Percentiles rank a stretch among this genome's conserved stretches.
phyloP scores from a whole-genome alignment of 1,284 basidiomycete genomes.

The Ceratorhiza oryzae-sativae region DNA sequence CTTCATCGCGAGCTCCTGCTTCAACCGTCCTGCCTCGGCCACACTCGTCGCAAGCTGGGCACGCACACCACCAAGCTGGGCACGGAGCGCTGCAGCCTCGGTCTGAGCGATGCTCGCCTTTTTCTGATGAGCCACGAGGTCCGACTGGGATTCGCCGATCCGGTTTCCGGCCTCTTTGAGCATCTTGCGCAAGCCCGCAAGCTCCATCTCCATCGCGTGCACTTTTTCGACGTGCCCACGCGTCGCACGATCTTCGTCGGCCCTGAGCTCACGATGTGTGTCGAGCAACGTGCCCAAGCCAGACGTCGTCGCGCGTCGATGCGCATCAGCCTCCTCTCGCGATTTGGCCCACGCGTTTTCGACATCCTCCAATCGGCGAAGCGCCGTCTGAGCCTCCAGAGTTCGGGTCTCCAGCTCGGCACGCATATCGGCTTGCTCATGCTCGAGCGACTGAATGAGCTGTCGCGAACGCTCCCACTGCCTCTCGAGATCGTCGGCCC shows the following conservation, averaged over 20 bases:
- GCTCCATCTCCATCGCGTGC: conserved; percentile 79
- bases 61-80: conserved; percentile 81
- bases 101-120: conserved; percentile 72
- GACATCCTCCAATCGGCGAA: conserved; percentile 70
- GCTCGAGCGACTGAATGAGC: conserved; percentile 71
- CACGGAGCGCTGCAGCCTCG: conserved; percentile 72
- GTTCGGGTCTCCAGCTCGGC: conserved; percentile 78
- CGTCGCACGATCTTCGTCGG: conserved; percentile 76
- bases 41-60: conserved; percentile 76
- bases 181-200: conserved; percentile 74
- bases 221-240: conserved; percentile 82
- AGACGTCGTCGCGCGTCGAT: conserved; percentile 82
- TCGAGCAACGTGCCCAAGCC: conserved; percentile 85
- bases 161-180: conserved; percentile 78
- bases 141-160: conserved; percentile 71
- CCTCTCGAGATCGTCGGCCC: conserved; percentile 83
- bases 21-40: conserved; percentile 74
- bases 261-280: conserved; percentile 77
- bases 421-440: conserved; percentile 76
- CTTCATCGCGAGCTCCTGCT: conserved; percentile 71
- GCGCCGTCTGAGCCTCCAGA: conserved; percentile 74
- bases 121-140: conserved; percentile 73
- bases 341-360: conserved; percentile 89
- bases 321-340: conserved; percentile 86
- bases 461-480: conserved; percentile 74